Conservation (phyloP, 306 rosid genomes). For the Malus sylvestris region DNA sequence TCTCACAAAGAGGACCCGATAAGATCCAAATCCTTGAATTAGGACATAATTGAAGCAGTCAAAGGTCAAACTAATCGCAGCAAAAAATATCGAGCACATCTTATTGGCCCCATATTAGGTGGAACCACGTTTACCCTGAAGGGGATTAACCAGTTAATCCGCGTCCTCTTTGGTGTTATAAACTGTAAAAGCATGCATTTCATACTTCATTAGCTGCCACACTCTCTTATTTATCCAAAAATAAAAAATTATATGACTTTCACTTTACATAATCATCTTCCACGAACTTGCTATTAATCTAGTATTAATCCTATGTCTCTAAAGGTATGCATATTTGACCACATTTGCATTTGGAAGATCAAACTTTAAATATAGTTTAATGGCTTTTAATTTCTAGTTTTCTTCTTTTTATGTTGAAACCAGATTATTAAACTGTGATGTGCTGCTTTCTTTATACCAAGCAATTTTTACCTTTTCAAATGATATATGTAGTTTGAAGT, state of each 20-base stretch:
- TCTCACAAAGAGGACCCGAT: no score
- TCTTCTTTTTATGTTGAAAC: background rate
- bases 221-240: background rate
- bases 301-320: background rate
- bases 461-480: background rate
- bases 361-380: background rate
- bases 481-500: background rate
- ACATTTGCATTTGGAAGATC: background rate
- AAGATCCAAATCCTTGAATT: background rate
- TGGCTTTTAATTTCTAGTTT: background rate
- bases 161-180: background rate
- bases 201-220: background rate
- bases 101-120: slow-evolving; percentile 2
- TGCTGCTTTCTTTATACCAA: background rate
- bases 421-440: background rate
- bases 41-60: slow-evolving; percentile 6
- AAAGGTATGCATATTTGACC: slow-evolving; percentile 4
- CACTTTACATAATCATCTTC: background rate
- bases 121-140: slow-evolving; percentile 31
- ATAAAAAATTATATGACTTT: background rate
- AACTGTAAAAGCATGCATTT: background rate
- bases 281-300: background rate
- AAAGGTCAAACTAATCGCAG: slow-evolving; percentile 9
- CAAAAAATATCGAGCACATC: slow-evolving; percentile 6
- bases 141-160: background rate